A percentile compares a stretch with the other conserved stretches of the same genome.
These are phyloP conservation scores for Chamaecyparis obtusa DNA, from an alignment of 75 land plant genomes.

Conservation along the genomic window DNA sequence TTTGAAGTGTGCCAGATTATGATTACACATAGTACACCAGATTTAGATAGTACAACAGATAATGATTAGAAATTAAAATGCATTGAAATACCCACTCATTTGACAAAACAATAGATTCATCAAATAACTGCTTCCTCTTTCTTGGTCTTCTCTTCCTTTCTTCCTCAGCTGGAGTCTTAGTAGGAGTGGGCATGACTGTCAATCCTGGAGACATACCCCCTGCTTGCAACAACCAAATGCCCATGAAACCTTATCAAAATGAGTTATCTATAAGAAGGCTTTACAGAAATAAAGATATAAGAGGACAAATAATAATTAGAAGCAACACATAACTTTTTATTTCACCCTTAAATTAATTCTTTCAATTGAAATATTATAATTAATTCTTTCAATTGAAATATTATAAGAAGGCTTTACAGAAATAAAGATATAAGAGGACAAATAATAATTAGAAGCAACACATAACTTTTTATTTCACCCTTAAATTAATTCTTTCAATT, in stretches of 20 bases:
- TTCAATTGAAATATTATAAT: background rate
- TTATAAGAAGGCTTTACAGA: background rate
- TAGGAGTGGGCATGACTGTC: constrained; percentile 33
- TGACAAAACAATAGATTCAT: constrained; percentile 23
- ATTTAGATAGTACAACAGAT: background rate
- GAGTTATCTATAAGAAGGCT: background rate
- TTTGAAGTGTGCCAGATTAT: background rate
- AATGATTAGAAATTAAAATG: background rate
- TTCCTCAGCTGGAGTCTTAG: constrained; percentile 23
- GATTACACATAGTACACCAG: too few species aligned
- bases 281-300: background rate
- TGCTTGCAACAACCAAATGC: constrained; percentile 1
- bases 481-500: background rate
- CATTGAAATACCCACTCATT: constrained; percentile 30
- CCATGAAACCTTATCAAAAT: background rate
- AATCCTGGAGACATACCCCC: constrained; percentile 40
- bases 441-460: background rate
- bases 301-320: background rate
- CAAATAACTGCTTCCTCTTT: constrained; percentile 32
- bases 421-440: background rate
- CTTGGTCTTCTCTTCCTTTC: constrained; percentile 22
- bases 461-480: background rate
- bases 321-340: background rate
- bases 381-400: too few species aligned
- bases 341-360: background rate